A percentile compares a stretch with the other conserved stretches of the same genome.
phyloP scores from a whole-genome alignment of 768 basidiomycete species.

The Lactifluus hygrophoroides region DNA sequence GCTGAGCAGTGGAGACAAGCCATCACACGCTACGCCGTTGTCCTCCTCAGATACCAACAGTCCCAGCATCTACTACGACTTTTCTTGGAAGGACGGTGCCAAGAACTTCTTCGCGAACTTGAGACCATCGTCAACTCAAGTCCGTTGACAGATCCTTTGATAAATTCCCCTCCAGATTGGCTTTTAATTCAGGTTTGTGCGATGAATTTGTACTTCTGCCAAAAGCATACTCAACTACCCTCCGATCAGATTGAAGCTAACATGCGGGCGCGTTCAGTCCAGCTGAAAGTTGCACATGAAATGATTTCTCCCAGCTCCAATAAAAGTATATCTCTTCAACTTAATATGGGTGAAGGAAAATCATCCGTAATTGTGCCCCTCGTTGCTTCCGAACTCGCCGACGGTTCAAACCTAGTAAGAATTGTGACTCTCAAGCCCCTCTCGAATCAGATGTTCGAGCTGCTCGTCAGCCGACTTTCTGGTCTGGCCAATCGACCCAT shows the following conservation, averaged over 20 bases:
- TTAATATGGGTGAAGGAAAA: background rate
- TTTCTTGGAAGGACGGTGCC: background rate
- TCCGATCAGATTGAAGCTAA: background rate
- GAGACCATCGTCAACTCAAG: background rate
- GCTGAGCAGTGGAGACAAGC: background rate
- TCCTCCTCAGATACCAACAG: background rate
- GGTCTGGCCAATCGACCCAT: slow-evolving; percentile 37
- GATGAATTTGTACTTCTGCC: background rate
- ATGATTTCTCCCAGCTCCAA: background rate
- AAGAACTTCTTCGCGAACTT: background rate
- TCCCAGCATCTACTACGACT: no score
- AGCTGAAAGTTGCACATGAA: background rate
- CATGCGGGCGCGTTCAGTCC: background rate
- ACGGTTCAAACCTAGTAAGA: slow-evolving; percentile 36
- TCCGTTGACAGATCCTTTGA: background rate
- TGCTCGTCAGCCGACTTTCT: slow-evolving; percentile 35
- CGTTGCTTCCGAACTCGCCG: slow-evolving; percentile 26
- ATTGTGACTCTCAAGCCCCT: slow-evolving; percentile 43
- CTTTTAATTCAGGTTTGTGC: background rate
- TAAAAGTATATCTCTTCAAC: background rate
- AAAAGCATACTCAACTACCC: no score
- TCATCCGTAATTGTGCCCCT: background rate
- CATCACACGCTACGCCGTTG: background rate
- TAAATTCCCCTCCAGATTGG: background rate
- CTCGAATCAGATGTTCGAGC: slow-evolving; percentile 38